A percentile compares a stretch with the other conserved stretches of the same genome.
phyloP scores from a whole-genome alignment of 306 rosid species.

The Amphicarpaea edgeworthii region DNA sequence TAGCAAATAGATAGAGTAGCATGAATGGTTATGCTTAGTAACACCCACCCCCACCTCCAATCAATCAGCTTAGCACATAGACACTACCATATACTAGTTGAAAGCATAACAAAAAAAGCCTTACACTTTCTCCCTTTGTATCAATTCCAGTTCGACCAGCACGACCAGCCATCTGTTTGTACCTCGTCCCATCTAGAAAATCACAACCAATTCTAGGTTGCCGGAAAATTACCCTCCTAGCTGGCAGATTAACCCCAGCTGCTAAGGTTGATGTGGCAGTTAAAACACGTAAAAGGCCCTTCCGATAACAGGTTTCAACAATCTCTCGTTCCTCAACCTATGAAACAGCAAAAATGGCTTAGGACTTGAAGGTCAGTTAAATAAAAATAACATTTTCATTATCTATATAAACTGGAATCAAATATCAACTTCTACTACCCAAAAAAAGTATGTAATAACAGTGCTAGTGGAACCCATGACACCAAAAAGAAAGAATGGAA shows the following conservation, averaged over 20 bases:
- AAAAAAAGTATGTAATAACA: slow-evolving; percentile 1
- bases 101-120: slow-evolving; percentile 45
- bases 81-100: slow-evolving; percentile 13
- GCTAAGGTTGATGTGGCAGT: slow-evolving; percentile 99
- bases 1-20: background rate
- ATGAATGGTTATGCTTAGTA: slow-evolving; percentile 1
- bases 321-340: slow-evolving; percentile 98
- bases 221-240: slow-evolving; percentile 96
- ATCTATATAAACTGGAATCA: slow-evolving; percentile 2
- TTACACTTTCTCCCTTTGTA: slow-evolving; percentile 96
- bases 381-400: slow-evolving; percentile 37
- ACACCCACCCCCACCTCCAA: background rate
- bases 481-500: slow-evolving; percentile 33
- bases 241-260: slow-evolving; percentile 97
- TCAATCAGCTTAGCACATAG: slow-evolving; percentile 2
- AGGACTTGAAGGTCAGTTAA: slow-evolving; percentile 23
- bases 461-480: slow-evolving; percentile 35
- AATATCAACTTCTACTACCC: slow-evolving; percentile 36
- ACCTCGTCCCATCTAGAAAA: slow-evolving; percentile 92
- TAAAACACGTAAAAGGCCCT: slow-evolving; percentile 88
- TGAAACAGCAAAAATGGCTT: slow-evolving; percentile 29
- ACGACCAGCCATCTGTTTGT: slow-evolving; percentile 98
- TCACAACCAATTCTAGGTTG: slow-evolving; percentile 95
- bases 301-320: slow-evolving; percentile 92
- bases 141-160: slow-evolving; percentile 99